Conservation (phyloP, 352 stramenopile species). For the Phytophthora syringae region DNA sequence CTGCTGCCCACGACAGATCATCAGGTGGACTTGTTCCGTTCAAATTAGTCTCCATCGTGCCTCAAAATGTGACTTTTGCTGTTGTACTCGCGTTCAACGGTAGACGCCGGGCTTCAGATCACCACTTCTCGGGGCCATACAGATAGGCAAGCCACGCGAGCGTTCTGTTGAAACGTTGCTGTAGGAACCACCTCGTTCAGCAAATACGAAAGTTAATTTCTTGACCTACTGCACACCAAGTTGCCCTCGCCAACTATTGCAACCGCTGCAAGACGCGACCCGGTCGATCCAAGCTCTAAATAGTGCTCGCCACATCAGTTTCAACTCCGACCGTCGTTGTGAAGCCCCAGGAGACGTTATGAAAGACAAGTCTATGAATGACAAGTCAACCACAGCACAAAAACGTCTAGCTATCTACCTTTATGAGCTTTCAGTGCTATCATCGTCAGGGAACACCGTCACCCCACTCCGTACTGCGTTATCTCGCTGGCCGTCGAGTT, state of each 20-base stretch:
- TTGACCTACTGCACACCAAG: neutral
- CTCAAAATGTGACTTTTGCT: neutral
- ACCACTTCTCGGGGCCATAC: slow-evolving; percentile 20
- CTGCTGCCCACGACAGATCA: slow-evolving; percentile 15
- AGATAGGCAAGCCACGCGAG: slow-evolving; percentile 16
- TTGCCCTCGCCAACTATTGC: slow-evolving; percentile 1
- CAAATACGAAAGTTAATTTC: slow-evolving; percentile 3
- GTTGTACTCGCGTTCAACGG: no score
- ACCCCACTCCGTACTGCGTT: slow-evolving; percentile 14
- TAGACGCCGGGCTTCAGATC: slow-evolving; percentile 7
- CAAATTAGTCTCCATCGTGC: slow-evolving; percentile 11
- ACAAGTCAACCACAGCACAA: neutral
- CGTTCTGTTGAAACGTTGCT: slow-evolving; percentile 6
- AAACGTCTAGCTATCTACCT: slow-evolving; percentile 2
- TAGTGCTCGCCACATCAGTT: slow-evolving; percentile 30
- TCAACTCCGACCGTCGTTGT: slow-evolving; percentile 9
- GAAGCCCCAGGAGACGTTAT: neutral
- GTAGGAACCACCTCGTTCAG: neutral
- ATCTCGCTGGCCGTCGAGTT: neutral
- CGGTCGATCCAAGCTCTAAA: slow-evolving; percentile 14
- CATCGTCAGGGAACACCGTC: slow-evolving; percentile 24
- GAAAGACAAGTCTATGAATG: slow-evolving; percentile 12
- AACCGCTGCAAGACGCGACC: slow-evolving; percentile 7
- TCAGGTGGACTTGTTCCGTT: neutral
- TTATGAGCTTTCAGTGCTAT: slow-evolving; percentile 14